Evolutionary conservation across 306 rosid genomes (phyloP).

Genomic region (Lotus japonicus): DNA sequence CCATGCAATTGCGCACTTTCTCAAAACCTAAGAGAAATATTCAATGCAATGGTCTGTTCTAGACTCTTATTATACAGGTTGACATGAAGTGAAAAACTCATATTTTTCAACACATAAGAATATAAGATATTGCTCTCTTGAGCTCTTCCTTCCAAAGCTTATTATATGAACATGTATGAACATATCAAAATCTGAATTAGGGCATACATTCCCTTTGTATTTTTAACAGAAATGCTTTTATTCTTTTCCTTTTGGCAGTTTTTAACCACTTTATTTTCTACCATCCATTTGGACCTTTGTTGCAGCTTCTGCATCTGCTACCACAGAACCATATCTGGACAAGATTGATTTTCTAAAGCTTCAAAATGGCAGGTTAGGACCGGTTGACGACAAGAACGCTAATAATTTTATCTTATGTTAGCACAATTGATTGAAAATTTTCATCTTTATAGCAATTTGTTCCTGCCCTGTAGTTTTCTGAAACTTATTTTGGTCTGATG

Average conservation of each 20-base stretch:
- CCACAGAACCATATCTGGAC: slow-evolving; percentile 50
- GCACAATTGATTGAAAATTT: background rate
- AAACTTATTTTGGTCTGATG: background rate
- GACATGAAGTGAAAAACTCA: slow-evolving; percentile 31
- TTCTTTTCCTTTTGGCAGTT: background rate
- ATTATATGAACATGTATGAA: background rate
- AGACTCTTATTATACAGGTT: slow-evolving; percentile 63
- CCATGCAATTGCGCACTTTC: slow-evolving; percentile 72
- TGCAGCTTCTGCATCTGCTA: slow-evolving; percentile 69
- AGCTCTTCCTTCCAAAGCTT: background rate
- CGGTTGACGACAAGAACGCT: background rate
- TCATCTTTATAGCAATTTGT: slow-evolving; percentile 4
- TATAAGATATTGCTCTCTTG: slow-evolving; percentile 3
- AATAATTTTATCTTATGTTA: background rate
- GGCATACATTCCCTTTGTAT: slow-evolving; percentile 7
- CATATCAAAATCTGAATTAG: background rate
- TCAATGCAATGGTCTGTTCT: slow-evolving; percentile 97
- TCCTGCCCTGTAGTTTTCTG: background rate
- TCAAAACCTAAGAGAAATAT: slow-evolving; percentile 53
- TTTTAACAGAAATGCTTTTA: background rate
- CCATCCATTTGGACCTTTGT: slow-evolving; percentile 25
- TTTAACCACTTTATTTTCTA: background rate
- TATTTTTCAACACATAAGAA: slow-evolving; percentile 19
- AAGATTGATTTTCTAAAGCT: slow-evolving; percentile 66
- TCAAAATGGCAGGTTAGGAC: slow-evolving; percentile 84